A percentile compares a stretch with the other conserved stretches of the same genome.
Conservation (phyloP, 148 eudicot genomes). For the Beta vulgaris region DNA sequence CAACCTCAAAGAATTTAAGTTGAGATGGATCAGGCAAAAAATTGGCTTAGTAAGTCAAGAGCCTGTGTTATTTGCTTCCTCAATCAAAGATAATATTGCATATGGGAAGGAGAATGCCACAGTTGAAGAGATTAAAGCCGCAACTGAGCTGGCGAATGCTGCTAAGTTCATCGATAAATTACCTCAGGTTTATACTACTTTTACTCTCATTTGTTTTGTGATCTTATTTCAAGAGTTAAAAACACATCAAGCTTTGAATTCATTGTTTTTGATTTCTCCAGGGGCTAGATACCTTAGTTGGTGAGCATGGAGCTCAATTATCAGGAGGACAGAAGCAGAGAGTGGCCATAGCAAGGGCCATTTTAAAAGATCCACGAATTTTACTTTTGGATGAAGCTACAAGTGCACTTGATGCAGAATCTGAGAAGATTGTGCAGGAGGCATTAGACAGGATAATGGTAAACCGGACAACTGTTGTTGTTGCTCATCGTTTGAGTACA, state of each 20-base stretch:
- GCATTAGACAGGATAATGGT: slow-evolving; percentile 76
- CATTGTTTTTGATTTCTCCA: slow-evolving; percentile 18
- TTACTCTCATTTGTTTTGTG: neutral
- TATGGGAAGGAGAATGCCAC: slow-evolving; percentile 60
- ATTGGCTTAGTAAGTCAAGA: slow-evolving; percentile 76
- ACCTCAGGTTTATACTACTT: slow-evolving; percentile 42
- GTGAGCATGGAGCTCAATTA: slow-evolving; percentile 73
- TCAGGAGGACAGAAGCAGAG: slow-evolving; percentile 92
- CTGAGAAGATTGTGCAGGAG: slow-evolving; percentile 74
- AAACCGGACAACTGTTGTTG: slow-evolving; percentile 67
- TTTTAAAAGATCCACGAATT: slow-evolving; percentile 65
- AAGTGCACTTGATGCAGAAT: slow-evolving; percentile 82
- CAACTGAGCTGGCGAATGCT: slow-evolving; percentile 64
- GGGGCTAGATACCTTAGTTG: slow-evolving; percentile 79
- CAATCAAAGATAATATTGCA: slow-evolving; percentile 56
- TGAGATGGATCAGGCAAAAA: slow-evolving; percentile 62
- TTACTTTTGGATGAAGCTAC: slow-evolving; percentile 85
- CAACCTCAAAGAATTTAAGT: slow-evolving; percentile 54
- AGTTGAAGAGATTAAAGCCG: slow-evolving; percentile 47
- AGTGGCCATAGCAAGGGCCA: slow-evolving; percentile 80
- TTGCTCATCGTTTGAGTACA: slow-evolving; percentile 82
- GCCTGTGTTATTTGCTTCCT: slow-evolving; percentile 54
- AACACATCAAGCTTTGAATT: neutral
- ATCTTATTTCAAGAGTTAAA: neutral
- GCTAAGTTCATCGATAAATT: slow-evolving; percentile 56